phyloP scores from a whole-genome alignment of 441 rosid species.

The Capsella rubella region DNA sequence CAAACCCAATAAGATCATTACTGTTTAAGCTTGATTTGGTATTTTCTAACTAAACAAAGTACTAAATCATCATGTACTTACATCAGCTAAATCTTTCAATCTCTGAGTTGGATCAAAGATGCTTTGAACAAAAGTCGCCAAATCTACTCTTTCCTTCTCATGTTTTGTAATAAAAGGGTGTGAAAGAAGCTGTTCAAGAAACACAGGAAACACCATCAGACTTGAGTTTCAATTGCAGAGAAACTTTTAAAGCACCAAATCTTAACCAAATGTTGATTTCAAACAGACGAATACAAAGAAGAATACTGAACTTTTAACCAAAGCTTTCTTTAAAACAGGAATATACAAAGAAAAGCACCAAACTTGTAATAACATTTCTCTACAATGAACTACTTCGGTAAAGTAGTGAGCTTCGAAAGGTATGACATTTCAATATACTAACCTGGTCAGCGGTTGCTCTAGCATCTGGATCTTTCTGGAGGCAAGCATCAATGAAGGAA shows the following conservation, averaged over 20 bases:
- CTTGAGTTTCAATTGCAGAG: constrained; percentile 2
- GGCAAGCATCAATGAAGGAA: constrained; percentile 86
- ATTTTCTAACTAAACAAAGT: constrained; percentile 3
- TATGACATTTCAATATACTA: constrained; percentile 30
- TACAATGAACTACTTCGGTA: neutral
- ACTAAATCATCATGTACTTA: constrained; percentile 50
- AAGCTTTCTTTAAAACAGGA: neutral
- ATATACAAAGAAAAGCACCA: neutral
- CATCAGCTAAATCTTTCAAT: constrained; percentile 96
- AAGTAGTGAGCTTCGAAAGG: neutral
- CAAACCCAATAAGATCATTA: constrained; percentile 29
- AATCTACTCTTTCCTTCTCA: constrained; percentile 61
- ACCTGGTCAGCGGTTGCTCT: constrained; percentile 98
- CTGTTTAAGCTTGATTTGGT: neutral
- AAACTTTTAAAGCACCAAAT: neutral
- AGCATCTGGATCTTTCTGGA: constrained; percentile 81
- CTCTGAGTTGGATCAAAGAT: constrained; percentile 88
- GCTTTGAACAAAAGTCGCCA: constrained; percentile 75
- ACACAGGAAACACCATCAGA: constrained; percentile 38
- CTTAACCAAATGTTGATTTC: neutral
- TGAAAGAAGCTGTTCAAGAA: constrained; percentile 72
- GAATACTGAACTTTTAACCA: neutral
- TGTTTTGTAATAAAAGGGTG: constrained; percentile 87
- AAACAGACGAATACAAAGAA: neutral
- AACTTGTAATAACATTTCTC: neutral